Base-by-base conservation (phyloP, 1,284 basidiomycete species). In the Butyriboletus appendiculatus region DNA sequence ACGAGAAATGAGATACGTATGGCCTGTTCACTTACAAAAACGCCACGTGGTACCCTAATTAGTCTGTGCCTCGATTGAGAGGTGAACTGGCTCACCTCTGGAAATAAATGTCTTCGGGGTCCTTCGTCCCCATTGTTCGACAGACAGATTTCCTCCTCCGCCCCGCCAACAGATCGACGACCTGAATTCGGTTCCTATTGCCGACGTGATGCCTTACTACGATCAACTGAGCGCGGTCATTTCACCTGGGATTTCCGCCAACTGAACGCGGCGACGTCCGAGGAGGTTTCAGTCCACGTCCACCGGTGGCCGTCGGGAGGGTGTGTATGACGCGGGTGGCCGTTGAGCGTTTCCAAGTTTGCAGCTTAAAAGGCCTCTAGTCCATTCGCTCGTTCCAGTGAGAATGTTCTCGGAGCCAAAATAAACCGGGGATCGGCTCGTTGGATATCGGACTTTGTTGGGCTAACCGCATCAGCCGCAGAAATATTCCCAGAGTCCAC, bases 361-460 rank as follows among this genome's bases (percentile, higher is more conserved):
- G 50, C 44, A 50, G 53, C 49, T 37, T 43, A 52, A 63, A 58
- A 47, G 43, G 37, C 48, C 50, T 16, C 45, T 48, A 45, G 38
- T 33, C 57, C 39, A n/a, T n/a, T n/a, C n/a, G n/a, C n/a, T n/a
- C n/a, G 55, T 7, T 18, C 47, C 53, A 52, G 55, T 71, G 69
- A 53, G 68, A 71, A 67, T 12, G 22, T 32, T 16, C 32, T 52
- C 56, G 48, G 61, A 44, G 52, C 45, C 53, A 59, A 49, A 48
- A 56, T 45, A 45, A 43, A 44, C 52, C 44, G 50, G 52, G 45
- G 48, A 35, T 45, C 28, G 33, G 50, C 33, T 53, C 14, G 41
- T 42, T 47, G 44, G 37, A 38, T 52, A 57, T 62, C 67, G 64
- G 65, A 34, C 44, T 54, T 57, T 69, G 57, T 62, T 62, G 45